Evolutionary conservation across 202 grass and related monocot species (phyloP).

Genomic region (Zoysia matrella): DNA sequence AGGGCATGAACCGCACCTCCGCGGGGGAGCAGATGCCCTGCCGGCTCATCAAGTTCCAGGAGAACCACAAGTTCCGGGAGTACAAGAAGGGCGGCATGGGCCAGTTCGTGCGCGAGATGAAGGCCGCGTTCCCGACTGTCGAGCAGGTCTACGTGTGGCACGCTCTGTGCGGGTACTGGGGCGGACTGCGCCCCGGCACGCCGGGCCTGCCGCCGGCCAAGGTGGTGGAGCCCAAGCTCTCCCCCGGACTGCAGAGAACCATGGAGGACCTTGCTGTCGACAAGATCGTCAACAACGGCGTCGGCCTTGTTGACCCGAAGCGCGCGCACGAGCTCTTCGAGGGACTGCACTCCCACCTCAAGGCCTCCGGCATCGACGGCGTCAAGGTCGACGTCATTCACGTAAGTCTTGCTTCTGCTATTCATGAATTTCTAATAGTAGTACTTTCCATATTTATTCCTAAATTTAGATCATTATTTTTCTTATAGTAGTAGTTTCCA

Average conservation of each 20-base stretch:
- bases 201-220: conserved; percentile 53
- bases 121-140: conserved; percentile 65
- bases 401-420: conserved; percentile 48
- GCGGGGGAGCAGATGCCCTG: conserved; percentile 99
- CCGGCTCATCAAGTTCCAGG: conserved; percentile 81
- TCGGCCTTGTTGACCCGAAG: conserved; percentile 73
- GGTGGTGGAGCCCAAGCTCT: conserved; percentile 59
- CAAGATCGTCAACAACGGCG: conserved; percentile 77
- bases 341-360: conserved; percentile 76
- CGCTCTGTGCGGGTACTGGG: conserved; percentile 91
- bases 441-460: too few species aligned
- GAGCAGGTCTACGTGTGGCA: conserved; percentile 99
- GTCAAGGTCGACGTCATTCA: conserved; percentile 97
- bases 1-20: conserved; percentile 81
- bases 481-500: neutral
- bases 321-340: conserved; percentile 66
- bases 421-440: too few species aligned
- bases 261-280: conserved; percentile 96
- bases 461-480: too few species aligned
- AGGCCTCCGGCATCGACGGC: conserved; percentile 76
- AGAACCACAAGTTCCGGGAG: conserved; percentile 92
- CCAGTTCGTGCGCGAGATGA: conserved; percentile 77
- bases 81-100: conserved; percentile 73
- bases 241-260: conserved; percentile 63
- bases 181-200: conserved; percentile 65